phyloP scores from a whole-genome alignment of 805 yeast genomes.

The Zygoascus bituminiphila region DNA sequence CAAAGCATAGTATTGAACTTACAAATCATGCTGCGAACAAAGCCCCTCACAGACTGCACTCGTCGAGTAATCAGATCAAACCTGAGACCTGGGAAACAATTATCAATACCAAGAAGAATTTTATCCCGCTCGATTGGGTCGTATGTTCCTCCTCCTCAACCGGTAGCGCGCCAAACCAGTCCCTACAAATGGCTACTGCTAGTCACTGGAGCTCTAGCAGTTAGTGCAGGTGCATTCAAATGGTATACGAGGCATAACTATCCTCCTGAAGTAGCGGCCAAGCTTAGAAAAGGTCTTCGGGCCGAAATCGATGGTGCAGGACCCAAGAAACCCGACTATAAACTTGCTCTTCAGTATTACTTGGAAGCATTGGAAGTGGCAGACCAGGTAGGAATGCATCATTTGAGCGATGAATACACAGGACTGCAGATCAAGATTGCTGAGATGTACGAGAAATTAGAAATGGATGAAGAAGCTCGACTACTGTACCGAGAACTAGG shows the following conservation, averaged over 20 bases:
- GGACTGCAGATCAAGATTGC: slow-evolving; percentile 83
- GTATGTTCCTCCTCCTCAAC: not conserved
- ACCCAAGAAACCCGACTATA: slow-evolving; percentile 43
- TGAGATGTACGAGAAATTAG: slow-evolving; percentile 73
- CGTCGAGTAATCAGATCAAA: not conserved
- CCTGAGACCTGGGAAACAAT: too few species aligned
- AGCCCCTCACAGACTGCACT: not conserved
- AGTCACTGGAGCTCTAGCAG: slow-evolving; percentile 7
- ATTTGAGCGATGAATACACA: slow-evolving; percentile 70
- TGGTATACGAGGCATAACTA: slow-evolving; percentile 26
- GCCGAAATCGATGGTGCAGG: slow-evolving; percentile 67
- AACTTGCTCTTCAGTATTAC: slow-evolving; percentile 62
- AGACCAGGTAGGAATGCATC: slow-evolving; percentile 45
- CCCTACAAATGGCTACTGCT: slow-evolving; percentile 14
- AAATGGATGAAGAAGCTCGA: slow-evolving; percentile 54
- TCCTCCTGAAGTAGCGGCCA: slow-evolving; percentile 61
- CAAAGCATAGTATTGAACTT: too few species aligned
- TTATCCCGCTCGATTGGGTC: not conserved
- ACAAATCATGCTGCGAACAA: not conserved
- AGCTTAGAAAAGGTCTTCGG: slow-evolving; percentile 69
- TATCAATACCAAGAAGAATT: too few species aligned
- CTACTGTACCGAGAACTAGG: slow-evolving; percentile 60
- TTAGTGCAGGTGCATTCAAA: slow-evolving; percentile 13
- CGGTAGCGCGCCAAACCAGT: not conserved
- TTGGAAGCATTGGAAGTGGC: slow-evolving; percentile 65